Evolutionary conservation across 1,139 yeast species (phyloP).

Genomic region (Hanseniaspora gamundiae): DNA sequence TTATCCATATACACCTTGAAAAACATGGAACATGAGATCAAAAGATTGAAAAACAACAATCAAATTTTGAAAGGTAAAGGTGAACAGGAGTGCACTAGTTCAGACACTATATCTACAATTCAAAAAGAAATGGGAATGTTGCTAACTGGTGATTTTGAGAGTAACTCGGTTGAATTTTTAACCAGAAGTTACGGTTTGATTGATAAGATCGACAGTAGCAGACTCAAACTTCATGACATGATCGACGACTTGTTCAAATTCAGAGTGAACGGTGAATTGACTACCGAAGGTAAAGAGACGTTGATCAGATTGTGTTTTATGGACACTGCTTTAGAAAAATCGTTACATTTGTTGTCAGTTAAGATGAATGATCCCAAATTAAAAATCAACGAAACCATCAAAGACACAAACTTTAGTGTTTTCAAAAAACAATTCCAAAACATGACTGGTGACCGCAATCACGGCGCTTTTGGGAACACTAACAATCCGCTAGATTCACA

Average conservation of each 20-base stretch:
- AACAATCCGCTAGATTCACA: not conserved
- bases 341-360: conserved; percentile 39
- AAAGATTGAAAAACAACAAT: conserved; percentile 10
- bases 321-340: conserved; percentile 60
- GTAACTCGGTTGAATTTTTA: conserved; percentile 18
- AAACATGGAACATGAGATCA: conserved; percentile 44
- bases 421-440: not conserved
- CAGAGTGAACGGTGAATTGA: conserved; percentile 41
- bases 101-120: conserved; percentile 17
- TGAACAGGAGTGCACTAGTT: conserved; percentile 3
- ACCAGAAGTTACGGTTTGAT: conserved; percentile 30
- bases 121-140: conserved; percentile 25
- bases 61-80: not conserved
- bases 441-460: not conserved
- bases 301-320: conserved; percentile 53
- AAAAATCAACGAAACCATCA: not conserved
- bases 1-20: conserved; percentile 59
- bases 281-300: conserved; percentile 61
- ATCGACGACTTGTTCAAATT: conserved; percentile 46
- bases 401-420: not conserved
- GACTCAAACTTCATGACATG: conserved; percentile 37
- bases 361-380: conserved; percentile 4
- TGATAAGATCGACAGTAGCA: conserved; percentile 31
- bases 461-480: not conserved
- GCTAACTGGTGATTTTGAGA: conserved; percentile 19